These are phyloP conservation scores for Cornus controversa DNA, from an alignment of 148 eudicot genomes.

Conservation along the genomic window DNA sequence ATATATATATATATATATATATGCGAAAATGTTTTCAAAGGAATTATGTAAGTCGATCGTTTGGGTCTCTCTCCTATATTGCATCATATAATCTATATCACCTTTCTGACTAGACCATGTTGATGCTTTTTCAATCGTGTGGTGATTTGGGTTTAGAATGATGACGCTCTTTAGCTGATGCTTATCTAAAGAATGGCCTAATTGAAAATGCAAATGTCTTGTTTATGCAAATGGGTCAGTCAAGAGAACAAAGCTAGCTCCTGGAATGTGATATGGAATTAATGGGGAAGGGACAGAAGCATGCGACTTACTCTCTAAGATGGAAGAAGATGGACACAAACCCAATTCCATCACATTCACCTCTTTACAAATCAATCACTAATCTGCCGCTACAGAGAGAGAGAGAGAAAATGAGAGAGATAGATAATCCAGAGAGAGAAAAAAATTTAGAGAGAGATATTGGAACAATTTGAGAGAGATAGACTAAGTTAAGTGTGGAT, in stretches of 20 bases:
- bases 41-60: too few species aligned
- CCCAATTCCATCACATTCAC: slow-evolving; percentile 46
- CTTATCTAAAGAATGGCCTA: slow-evolving; percentile 40
- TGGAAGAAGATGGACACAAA: slow-evolving; percentile 31
- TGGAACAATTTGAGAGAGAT: too few species aligned
- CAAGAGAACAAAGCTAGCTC: slow-evolving; percentile 42
- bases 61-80: too few species aligned
- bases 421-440: too few species aligned
- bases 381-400: too few species aligned
- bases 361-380: too few species aligned
- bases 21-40: too few species aligned
- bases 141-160: slow-evolving; percentile 25
- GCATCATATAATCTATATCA: slow-evolving; percentile 22
- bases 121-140: slow-evolving; percentile 28
- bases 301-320: slow-evolving; percentile 24
- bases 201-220: slow-evolving; percentile 26
- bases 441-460: too few species aligned
- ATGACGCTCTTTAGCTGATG: slow-evolving; percentile 36
- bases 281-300: slow-evolving; percentile 40
- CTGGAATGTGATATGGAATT: slow-evolving; percentile 46
- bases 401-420: too few species aligned
- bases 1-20: too few species aligned
- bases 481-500: too few species aligned
- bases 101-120: slow-evolving; percentile 22
- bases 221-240: slow-evolving; percentile 28